Evolutionary conservation across 352 stramenopile species (phyloP).

Genomic region (Phytophthora aleatoria): DNA sequence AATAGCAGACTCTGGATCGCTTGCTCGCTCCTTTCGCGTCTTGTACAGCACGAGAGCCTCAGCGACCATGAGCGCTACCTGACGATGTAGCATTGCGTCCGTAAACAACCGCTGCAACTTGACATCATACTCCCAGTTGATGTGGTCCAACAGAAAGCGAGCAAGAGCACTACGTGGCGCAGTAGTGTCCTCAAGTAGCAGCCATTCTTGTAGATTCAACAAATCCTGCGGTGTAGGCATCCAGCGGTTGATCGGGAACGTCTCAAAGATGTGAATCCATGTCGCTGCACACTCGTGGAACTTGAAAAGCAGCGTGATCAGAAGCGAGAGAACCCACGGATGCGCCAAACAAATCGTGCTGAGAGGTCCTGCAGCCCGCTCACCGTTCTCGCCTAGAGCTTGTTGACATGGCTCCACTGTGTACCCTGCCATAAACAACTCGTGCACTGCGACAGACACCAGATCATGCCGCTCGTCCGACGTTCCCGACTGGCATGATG

Average conservation of each 20-base stretch:
- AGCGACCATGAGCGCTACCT: constrained; percentile 77
- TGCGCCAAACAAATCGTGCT: constrained; percentile 70
- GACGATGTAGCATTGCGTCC: constrained; percentile 69
- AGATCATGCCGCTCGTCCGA: constrained; percentile 44
- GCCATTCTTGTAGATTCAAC: constrained; percentile 77
- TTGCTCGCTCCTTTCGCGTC: constrained; percentile 43
- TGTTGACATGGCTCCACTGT: constrained; percentile 53
- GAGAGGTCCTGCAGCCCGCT: constrained; percentile 54
- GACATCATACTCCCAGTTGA: constrained; percentile 88
- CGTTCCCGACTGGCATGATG: constrained; percentile 26
- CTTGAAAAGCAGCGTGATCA: constrained; percentile 70
- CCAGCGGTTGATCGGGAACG: constrained; percentile 88
- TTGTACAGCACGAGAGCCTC: constrained; percentile 81
- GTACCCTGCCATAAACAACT: constrained; percentile 69
- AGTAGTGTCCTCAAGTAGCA: constrained; percentile 74
- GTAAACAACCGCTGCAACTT: constrained; percentile 70
- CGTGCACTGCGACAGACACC: constrained; percentile 62
- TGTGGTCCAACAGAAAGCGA: constrained; percentile 78
- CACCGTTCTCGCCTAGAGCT: constrained; percentile 52
- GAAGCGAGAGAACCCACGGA: constrained; percentile 62
- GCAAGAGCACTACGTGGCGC: constrained; percentile 65
- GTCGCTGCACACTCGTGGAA: constrained; percentile 82
- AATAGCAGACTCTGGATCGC: constrained; percentile 44
- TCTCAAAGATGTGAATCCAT: constrained; percentile 86
- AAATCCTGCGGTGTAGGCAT: constrained; percentile 68